Evolutionary conservation across 129 eudicot species (phyloP), one percentile per base, ranked within the genome.

Genomic region (Flaveria trinervia): DNA sequence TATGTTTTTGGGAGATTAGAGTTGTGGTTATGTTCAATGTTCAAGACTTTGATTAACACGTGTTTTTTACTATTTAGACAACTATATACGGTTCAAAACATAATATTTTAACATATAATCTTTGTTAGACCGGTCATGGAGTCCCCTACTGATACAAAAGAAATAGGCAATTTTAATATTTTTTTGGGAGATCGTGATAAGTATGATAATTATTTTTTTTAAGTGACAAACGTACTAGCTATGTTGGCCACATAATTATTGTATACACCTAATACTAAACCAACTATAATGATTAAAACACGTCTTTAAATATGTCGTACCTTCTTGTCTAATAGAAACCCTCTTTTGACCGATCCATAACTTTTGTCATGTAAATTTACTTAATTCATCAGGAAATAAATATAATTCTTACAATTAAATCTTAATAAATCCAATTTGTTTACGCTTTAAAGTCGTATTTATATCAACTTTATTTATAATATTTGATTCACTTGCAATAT

Each of bases 21-120:
- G 69, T 64, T 64, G 46, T 30, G 68, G 68, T n/a, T 62, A 30
- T 62, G 69, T 64, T 64, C 69, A 64, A 64, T 30, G 69, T 30
- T 15, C 16, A 15, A 62, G 68, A 62, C 45, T 28, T 64, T 64
- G 9, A 64, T 64, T 30, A 64, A 3, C 69, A 30, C 33, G 69
- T 64, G 69, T 15, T 7, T 64, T 64, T 14, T 15, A 28, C 44
- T 14, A 52, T 52, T 52, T n/a, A 52, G 22, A 23, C 59, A 52
- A 52, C 59, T 49, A 49, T 49, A 49, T 49, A 49, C 4, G 54
- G 5, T 49, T 61, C 28, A 25, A 52, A 61, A 60, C 16, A 33
- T 7, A 17, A 55, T 7, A 20, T 16, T 16, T n/a, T 17, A 54
- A 54, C 56, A 22, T 56, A 56, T 20, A 2, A 56, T 9, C 30